phyloP scores from a whole-genome alignment of 1,284 basidiomycete genomes.

The Moniliophthora roreri region DNA sequence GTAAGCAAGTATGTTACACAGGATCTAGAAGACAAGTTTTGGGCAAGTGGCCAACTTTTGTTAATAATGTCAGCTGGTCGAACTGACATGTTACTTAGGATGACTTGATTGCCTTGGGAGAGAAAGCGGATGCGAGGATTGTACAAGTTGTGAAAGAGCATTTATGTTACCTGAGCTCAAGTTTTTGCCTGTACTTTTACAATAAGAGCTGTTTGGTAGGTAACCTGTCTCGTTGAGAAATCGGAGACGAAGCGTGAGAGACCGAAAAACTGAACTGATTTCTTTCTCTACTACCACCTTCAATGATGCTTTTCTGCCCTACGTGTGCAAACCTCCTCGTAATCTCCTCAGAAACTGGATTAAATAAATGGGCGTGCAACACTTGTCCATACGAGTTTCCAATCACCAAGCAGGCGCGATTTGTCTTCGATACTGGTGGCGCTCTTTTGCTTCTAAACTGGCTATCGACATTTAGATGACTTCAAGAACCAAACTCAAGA shows the following conservation, averaged over 20 bases:
- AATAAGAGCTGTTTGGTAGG: too few relatives aligned
- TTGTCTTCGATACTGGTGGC: neutral
- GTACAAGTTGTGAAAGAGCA: too few relatives aligned
- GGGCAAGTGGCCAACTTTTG: slow-evolving; percentile 8
- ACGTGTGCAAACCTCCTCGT: slow-evolving; percentile 94
- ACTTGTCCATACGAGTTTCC: slow-evolving; percentile 96
- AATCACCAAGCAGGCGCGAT: slow-evolving; percentile 72
- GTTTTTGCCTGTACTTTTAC: too few relatives aligned
- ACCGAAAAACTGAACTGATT: too few relatives aligned
- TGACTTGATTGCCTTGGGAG: too few relatives aligned
- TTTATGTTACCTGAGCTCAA: too few relatives aligned
- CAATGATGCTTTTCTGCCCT: slow-evolving; percentile 91
- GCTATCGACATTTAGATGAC: slow-evolving; percentile 64
- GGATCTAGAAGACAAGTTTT: slow-evolving; percentile 8
- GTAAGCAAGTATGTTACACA: slow-evolving; percentile 13
- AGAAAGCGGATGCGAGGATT: too few relatives aligned
- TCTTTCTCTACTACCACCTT: too few relatives aligned
- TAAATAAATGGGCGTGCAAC: slow-evolving; percentile 92
- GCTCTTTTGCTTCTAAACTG: neutral
- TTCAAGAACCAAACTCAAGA: slow-evolving; percentile 76
- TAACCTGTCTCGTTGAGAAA: too few relatives aligned
- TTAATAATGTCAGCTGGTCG: too few relatives aligned
- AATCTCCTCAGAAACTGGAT: slow-evolving; percentile 72
- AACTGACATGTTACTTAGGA: too few relatives aligned
- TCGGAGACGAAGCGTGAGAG: too few relatives aligned